Evolutionary conservation across 345 rosid genomes (phyloP).

Genomic region (Heritiera littoralis): DNA sequence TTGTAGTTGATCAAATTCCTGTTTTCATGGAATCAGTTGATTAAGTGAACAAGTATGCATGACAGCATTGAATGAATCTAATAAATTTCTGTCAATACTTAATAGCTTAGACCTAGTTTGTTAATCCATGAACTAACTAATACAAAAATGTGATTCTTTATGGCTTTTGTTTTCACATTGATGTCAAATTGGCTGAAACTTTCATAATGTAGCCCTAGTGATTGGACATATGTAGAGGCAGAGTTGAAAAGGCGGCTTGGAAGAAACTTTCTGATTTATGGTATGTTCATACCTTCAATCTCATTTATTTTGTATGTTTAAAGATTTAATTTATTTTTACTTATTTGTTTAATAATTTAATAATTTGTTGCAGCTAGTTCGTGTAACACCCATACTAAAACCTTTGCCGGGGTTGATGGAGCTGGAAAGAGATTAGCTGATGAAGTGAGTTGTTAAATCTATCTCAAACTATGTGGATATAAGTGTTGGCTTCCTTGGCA

Average conservation of each 20-base stretch:
- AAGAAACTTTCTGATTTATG: slow-evolving; percentile 75
- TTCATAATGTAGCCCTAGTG: slow-evolving; percentile 74
- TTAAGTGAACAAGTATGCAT: neutral
- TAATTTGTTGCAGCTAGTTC: slow-evolving; percentile 73
- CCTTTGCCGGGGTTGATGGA: slow-evolving; percentile 86
- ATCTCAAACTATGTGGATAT: neutral
- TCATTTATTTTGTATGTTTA: neutral
- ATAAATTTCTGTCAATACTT: neutral
- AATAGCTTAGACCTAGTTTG: neutral
- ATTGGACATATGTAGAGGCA: slow-evolving; percentile 93
- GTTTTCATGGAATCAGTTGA: neutral
- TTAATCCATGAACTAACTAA: neutral
- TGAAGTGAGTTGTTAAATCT: slow-evolving; percentile 59
- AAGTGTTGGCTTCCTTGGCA: neutral
- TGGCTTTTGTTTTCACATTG: neutral
- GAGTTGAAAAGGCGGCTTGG: slow-evolving; percentile 93
- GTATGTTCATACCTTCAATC: slow-evolving; percentile 37
- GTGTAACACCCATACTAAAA: slow-evolving; percentile 70
- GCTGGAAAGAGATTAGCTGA: slow-evolving; percentile 94
- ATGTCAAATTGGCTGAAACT: slow-evolving; percentile 21
- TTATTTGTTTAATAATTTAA: neutral
- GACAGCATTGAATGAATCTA: neutral
- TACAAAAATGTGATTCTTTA: neutral
- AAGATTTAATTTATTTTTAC: neutral
- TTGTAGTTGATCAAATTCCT: slow-evolving; percentile 3